Conservation (phyloP, 257 asterid genomes). For the Jacaranda copaia region DNA sequence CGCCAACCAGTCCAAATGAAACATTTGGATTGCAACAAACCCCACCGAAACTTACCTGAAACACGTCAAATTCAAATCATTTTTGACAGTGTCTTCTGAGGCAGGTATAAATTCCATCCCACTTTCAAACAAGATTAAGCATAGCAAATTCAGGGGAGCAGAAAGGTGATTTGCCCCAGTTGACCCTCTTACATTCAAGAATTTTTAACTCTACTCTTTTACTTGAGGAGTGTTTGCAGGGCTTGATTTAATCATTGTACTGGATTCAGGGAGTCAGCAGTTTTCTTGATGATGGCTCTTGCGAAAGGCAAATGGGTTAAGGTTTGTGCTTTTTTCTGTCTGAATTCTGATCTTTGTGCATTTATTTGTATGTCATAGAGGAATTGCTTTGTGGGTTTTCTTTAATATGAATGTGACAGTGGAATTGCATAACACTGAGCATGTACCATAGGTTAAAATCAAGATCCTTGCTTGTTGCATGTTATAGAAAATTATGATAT, state of each 20-base stretch:
- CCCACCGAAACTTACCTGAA: neutral
- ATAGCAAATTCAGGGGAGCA: neutral
- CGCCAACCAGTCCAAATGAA: too few species aligned
- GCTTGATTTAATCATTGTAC: conserved; percentile 47
- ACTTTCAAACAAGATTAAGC: neutral
- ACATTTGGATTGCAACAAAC: neutral
- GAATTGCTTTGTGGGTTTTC: neutral
- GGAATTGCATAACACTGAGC: neutral
- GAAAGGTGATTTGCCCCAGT: neutral
- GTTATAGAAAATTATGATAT: neutral
- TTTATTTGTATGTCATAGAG: neutral
- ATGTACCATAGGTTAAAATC: conserved; percentile 50
- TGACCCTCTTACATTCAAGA: conserved; percentile 1
- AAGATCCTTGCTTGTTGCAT: conserved; percentile 20
- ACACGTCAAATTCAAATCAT: neutral
- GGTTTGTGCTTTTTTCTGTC: conserved; percentile 40
- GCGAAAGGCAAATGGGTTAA: conserved; percentile 63
- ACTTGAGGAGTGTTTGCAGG: neutral
- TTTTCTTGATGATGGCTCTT: conserved; percentile 45
- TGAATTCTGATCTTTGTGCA: neutral
- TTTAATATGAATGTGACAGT: conserved; percentile 33
- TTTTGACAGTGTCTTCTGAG: neutral
- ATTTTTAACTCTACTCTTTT: neutral
- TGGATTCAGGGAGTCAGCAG: conserved; percentile 6
- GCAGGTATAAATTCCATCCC: neutral